Base-by-base conservation (phyloP, 2,329 filamentous ascomycete species). In the Trichoderma sp. region DNA sequence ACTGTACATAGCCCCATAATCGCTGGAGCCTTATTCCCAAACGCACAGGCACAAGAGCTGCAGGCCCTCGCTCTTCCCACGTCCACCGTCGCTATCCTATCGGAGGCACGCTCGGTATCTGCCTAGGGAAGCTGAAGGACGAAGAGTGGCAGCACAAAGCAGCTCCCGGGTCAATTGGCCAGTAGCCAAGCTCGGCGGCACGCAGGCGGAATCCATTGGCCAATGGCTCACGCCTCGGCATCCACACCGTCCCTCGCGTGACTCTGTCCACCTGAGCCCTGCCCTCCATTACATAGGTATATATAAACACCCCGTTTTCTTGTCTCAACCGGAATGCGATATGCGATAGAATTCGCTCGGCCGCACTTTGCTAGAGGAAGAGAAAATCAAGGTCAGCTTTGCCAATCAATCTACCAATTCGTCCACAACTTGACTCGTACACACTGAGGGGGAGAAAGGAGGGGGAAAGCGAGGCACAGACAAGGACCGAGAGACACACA, bases 161-260 rank as follows among this genome's bases (percentile, higher is more conserved):
- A 60, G 21, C 31, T 24, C n/a, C 5, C 24, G 7, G 40, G 16
- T 40, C 62, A 67, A 70, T 70, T 70, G 68, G 55, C 68, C 62
- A 70, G 68, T 67, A 60, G 60, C 60, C 16, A 43, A 58, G 47
- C 53, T 29, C 62, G 57, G 43, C 40, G 33, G 33, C 40, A 63
- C 60, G 37, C 60, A 49, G 40, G 31, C n/a, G 16, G 11, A 47
- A 70, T 47, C 56, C 55, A 70, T 70, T 70, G 68, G 62, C 62
- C 68, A 70, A 67, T 70, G 62, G 43, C 40, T 67, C 53, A 56
- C 68, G 62, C 68, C 47, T 60, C 43, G 68, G 62, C 68, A 67
- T 67, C 61, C 68, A 70, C 68, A 55, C 68, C 68, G 55, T 49
- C 31, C 19, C 62, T 63, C 68, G 68, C 68, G 68, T 69, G 68